These are phyloP conservation scores for Diaporthe vexans DNA, from an alignment of 2,329 filamentous ascomycete species.

Conservation along the genomic window DNA sequence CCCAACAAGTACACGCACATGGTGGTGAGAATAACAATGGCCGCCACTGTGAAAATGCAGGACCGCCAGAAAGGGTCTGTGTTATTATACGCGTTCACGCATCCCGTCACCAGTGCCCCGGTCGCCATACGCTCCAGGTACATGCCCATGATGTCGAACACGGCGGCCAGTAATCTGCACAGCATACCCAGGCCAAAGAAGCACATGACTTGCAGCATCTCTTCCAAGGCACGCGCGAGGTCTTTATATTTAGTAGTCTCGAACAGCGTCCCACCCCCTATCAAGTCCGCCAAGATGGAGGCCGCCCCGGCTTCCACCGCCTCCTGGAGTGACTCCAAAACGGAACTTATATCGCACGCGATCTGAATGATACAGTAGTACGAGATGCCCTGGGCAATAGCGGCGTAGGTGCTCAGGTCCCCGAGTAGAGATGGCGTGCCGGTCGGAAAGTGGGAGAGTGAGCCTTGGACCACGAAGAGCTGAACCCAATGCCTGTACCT, in stretches of 20 bases:
- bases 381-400: not conserved
- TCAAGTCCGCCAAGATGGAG: not conserved
- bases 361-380: not conserved
- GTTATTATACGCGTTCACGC: not conserved
- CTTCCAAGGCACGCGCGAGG: not conserved
- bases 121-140: not conserved
- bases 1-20: not conserved
- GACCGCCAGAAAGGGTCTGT: not conserved
- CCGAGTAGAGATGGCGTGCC: not conserved
- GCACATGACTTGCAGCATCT: not conserved
- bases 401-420: not conserved
- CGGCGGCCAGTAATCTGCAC: not conserved
- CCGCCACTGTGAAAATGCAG: not conserved
- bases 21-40: accelerated
- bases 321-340: not conserved
- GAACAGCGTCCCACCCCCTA: not conserved
- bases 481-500: not conserved
- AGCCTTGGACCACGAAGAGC: not conserved
- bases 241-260: too few species aligned
- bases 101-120: not conserved
- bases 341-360: not conserved
- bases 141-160: not conserved
- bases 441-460: not conserved
- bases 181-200: not conserved
- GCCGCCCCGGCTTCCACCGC: too few species aligned